Evolutionary conservation across 139 green algal genomes (phyloP).

Genomic region (Closterium sp.): DNA sequence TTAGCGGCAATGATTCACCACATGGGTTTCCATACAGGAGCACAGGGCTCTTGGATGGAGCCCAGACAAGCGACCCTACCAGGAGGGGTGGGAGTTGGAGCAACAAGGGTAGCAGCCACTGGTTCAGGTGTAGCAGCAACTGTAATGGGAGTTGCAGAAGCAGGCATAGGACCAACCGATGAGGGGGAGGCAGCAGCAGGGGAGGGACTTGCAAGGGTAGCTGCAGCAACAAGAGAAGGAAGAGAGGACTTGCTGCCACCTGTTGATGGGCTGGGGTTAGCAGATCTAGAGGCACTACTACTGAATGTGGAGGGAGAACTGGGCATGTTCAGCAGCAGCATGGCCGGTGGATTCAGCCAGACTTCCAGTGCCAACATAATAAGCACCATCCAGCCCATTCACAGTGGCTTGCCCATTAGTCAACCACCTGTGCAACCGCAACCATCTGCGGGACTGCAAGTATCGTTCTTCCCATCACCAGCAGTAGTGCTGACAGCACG

Average conservation of each 20-base stretch:
- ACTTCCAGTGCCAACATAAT: too few species aligned
- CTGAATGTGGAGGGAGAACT: background rate
- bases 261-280: background rate
- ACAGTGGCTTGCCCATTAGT: too few species aligned
- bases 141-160: background rate
- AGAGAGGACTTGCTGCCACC: background rate
- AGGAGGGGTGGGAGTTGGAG: background rate
- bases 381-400: too few species aligned
- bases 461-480: background rate
- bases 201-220: background rate
- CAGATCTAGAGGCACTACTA: background rate
- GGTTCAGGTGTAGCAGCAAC: background rate
- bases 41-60: background rate
- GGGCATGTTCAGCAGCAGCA: background rate
- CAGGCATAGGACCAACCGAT: background rate
- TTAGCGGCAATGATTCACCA: background rate
- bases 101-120: background rate
- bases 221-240: background rate
- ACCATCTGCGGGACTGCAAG: too few species aligned
- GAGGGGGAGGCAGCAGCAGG: background rate
- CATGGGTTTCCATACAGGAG: background rate
- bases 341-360: background rate
- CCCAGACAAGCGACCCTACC: background rate
- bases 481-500: background rate
- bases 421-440: too few species aligned